phyloP scores from a whole-genome alignment of 805 yeast genomes.

The Saccharomycopsis guyanensis region DNA sequence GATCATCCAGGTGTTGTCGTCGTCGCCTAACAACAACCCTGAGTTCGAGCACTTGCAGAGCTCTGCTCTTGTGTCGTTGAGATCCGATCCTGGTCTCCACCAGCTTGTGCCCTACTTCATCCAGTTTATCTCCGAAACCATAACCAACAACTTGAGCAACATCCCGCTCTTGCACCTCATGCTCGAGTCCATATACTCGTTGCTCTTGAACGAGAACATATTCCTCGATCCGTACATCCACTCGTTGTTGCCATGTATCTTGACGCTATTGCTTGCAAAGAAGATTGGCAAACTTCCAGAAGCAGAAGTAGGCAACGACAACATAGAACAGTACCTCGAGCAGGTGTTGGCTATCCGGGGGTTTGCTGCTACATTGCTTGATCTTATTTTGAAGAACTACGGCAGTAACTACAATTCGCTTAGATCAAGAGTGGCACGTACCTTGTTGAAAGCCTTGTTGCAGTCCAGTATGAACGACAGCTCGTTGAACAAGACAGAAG shows the following conservation, averaged over 20 bases:
- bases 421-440: conserved; percentile 89
- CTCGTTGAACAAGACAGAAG: background rate
- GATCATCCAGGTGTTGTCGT: conserved; percentile 67
- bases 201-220: conserved; percentile 73
- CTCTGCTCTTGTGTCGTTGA: conserved; percentile 79
- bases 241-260: conserved; percentile 92
- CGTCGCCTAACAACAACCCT: conserved; percentile 25
- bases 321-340: conserved; percentile 30
- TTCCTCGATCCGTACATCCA: conserved; percentile 94
- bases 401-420: conserved; percentile 83
- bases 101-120: conserved; percentile 95
- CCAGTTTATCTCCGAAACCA: conserved; percentile 92
- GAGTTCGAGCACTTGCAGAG: conserved; percentile 51
- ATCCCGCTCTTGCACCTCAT: conserved; percentile 67
- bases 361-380: conserved; percentile 76
- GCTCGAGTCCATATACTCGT: conserved; percentile 81
- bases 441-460: conserved; percentile 82
- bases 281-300: conserved; percentile 52
- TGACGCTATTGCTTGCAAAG: conserved; percentile 83
- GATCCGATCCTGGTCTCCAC: conserved; percentile 92
- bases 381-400: conserved; percentile 69
- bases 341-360: conserved; percentile 63
- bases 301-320: conserved; percentile 17
- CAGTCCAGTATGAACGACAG: conserved; percentile 57
- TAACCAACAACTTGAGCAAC: conserved; percentile 77